Evolutionary conservation across 169 alveolate species (phyloP), one percentile per base, ranked within the genome.

Genomic region (Cryptosporidium sp.): DNA sequence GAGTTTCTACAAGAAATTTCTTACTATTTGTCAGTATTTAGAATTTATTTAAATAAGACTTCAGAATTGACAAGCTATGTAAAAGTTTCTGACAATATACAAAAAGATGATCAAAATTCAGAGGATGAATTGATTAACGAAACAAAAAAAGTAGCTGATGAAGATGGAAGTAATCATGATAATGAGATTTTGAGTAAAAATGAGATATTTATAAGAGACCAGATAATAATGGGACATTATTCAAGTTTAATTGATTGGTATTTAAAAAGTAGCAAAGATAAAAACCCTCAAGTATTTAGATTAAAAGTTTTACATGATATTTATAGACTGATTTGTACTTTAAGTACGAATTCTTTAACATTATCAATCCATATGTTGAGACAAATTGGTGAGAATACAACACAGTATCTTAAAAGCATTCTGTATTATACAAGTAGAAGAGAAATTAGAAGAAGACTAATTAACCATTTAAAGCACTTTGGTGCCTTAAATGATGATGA

Each of bases 291-390:
- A 16, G 5, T 29, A 16, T 48, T 80, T 65, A 35, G 61, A 65
- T 26, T 31, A 26, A 62, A 44, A 26, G 33, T 80, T 9, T 21
- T 80, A 26, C 45, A 65, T 42, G 69, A 80, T 18, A 92, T 92
- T 18, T 94, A 92, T 75, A 92, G 75, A 68, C 73, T 94, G 56
- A 91, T 92, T 21, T 94, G 95, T 85, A 86, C 85, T 53, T 93
- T 89, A 87, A 93, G 86, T 84, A 70, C 91, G 48, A 93, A 93
- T 29, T 92, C 93, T 69, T 53, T 94, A 56, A 85, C 92, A 29
- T 91, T 92, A 39, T 93, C 94, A 23, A 87, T 92, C 84, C 96
- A 94, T 73, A 92, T 92, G 94, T 91, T 94, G 44, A 89, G 95
- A 31, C 91, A 94, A 60, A 85, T 94, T 18, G 96, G 96, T 42